A percentile compares a stretch with the other conserved stretches of the same genome.
Conservation (phyloP, 148 eudicot species). For the Amaranthus hypochondriacus region DNA sequence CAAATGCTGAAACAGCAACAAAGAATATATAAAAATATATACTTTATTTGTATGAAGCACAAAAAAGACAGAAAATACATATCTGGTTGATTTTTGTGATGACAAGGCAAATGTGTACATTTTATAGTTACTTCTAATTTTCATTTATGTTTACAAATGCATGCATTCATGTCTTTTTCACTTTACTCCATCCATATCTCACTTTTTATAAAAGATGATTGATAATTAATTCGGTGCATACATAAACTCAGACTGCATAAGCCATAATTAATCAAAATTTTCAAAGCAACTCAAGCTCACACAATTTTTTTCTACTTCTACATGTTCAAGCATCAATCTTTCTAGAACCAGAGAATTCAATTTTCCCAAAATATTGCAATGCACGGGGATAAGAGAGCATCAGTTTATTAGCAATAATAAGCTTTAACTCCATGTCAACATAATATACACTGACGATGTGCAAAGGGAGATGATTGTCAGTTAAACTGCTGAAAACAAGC, state of each 20-base stretch:
- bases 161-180: background rate
- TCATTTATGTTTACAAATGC: background rate
- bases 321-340: background rate
- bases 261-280: background rate
- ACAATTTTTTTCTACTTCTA: background rate
- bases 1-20: slow-evolving; percentile 68
- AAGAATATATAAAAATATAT: background rate
- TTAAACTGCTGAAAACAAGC: no score
- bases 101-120: background rate
- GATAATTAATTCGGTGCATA: no score
- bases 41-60: background rate
- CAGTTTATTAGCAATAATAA: no score
- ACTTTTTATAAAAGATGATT: background rate
- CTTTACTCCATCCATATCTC: background rate
- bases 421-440: no score
- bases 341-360: no score
- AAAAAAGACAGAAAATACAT: background rate
- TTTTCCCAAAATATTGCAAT: no score
- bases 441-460: no score
- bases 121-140: background rate
- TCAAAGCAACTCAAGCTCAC: no score
- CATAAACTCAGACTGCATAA: no score
- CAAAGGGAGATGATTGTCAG: no score
- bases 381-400: no score
- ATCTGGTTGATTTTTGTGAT: background rate